phyloP scores from a whole-genome alignment of 1,139 yeast genomes.

The Lipomyces yarrowii region DNA sequence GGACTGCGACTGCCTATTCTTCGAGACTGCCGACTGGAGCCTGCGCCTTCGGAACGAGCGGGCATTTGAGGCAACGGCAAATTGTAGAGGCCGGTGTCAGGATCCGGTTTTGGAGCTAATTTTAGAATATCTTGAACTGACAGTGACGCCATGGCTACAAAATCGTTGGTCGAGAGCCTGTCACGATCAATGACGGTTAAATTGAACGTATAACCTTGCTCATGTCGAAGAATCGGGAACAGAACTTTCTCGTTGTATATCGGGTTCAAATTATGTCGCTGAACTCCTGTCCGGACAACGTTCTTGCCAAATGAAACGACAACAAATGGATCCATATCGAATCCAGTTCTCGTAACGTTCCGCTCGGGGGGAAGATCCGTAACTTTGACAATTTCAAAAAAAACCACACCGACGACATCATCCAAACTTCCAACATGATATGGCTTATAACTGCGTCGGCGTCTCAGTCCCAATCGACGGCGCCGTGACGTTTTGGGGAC shows the following conservation, averaged over 20 bases:
- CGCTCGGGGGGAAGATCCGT: conserved; percentile 67
- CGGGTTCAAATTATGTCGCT: conserved; percentile 81
- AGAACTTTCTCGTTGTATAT: conserved; percentile 78
- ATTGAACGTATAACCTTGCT: conserved; percentile 62
- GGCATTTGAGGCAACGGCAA: conserved; percentile 2
- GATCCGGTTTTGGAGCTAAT: conserved; percentile 41
- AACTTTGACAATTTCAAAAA: conserved; percentile 74
- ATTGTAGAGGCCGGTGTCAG: conserved; percentile 33
- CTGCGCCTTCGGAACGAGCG: too few relatives aligned
- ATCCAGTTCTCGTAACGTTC: conserved; percentile 66
- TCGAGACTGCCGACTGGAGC: neutral
- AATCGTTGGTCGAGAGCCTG: conserved; percentile 77
- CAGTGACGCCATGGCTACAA: conserved; percentile 67
- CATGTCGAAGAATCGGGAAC: conserved; percentile 73
- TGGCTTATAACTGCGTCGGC: conserved; percentile 7
- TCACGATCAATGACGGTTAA: conserved; percentile 85
- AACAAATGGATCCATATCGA: conserved; percentile 96
- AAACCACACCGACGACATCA: conserved; percentile 68
- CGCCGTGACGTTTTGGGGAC: conserved; percentile 1
- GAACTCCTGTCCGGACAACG: conserved; percentile 84
- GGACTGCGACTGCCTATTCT: conserved; percentile 1
- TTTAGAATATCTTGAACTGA: conserved; percentile 54
- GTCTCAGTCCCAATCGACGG: conserved; percentile 3
- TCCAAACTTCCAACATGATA: conserved; percentile 14
- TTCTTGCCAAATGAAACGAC: conserved; percentile 88